Conservation (phyloP, 2,329 filamentous ascomycete species). For the Claviceps fusiformis region DNA sequence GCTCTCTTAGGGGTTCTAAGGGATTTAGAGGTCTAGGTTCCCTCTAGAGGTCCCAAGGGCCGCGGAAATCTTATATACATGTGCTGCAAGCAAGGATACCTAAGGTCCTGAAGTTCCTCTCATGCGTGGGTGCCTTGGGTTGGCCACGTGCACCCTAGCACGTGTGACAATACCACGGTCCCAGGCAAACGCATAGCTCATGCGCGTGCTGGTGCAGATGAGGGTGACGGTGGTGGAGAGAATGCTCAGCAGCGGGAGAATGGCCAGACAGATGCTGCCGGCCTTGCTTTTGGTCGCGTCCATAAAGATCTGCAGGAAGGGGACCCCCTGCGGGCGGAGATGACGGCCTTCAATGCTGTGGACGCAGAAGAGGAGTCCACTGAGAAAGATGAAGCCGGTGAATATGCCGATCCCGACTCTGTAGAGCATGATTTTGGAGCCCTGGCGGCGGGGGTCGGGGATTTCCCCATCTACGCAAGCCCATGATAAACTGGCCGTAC, state of each 20-base stretch:
- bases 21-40: too few relatives aligned
- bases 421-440: constrained; percentile 53
- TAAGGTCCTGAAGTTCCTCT: too few relatives aligned
- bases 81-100: too few relatives aligned
- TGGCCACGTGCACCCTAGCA: too few relatives aligned
- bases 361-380: constrained; percentile 50
- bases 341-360: constrained; percentile 43
- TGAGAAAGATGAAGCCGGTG: constrained; percentile 50
- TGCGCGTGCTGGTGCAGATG: constrained; percentile 52
- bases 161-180: constrained; percentile 61
- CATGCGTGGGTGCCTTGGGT: too few relatives aligned
- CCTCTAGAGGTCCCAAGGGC: too few relatives aligned
- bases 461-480: constrained; percentile 47
- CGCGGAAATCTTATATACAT: too few relatives aligned
- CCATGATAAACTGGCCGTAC: constrained; percentile 54
- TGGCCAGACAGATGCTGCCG: constrained; percentile 49
- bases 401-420: constrained; percentile 50
- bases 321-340: constrained; percentile 42
- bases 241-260: constrained; percentile 53
- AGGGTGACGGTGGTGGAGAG: constrained; percentile 50
- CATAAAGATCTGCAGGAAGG: constrained; percentile 49
- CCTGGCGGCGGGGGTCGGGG: constrained; percentile 41
- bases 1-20: too few relatives aligned
- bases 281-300: constrained; percentile 49
- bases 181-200: constrained; percentile 51